Percentiles rank a stretch among this genome's conserved stretches.
These are phyloP conservation scores for Selaginella moellendorffii DNA, from an alignment of 75 land plant genomes.

Conservation along the genomic window DNA sequence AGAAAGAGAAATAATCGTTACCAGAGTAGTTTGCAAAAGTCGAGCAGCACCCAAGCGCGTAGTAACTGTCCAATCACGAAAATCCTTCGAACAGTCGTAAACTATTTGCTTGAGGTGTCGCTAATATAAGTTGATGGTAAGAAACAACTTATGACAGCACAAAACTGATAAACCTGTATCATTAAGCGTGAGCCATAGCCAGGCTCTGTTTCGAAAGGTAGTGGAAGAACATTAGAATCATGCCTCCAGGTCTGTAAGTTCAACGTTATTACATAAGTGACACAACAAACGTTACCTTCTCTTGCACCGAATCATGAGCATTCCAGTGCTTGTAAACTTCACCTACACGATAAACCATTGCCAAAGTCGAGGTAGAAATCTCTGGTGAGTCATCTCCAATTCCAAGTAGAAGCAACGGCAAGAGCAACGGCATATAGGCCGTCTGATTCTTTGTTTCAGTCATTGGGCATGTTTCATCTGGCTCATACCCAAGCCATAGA, in stretches of 20 bases:
- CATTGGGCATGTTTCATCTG: background rate
- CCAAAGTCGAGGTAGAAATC: conserved; percentile 10
- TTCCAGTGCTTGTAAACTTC: conserved; percentile 12
- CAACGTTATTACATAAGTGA: background rate
- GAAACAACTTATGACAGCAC: background rate
- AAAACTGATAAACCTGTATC: conserved; percentile 16
- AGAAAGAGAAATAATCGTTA: conserved; percentile 7
- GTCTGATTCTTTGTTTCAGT: conserved; percentile 11
- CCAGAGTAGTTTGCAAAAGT: conserved; percentile 20
- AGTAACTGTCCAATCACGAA: conserved; percentile 21
- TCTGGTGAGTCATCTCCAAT: conserved; percentile 24
- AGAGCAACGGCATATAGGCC: conserved; percentile 13
- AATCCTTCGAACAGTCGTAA: conserved; percentile 5
- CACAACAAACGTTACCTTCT: background rate
- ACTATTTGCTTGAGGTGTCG: conserved; percentile 15
- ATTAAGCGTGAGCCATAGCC: conserved; percentile 21
- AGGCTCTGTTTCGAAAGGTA: conserved; percentile 20
- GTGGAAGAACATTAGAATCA: conserved; percentile 9
- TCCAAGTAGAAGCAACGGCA: conserved; percentile 25
- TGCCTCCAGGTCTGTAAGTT: conserved; percentile 2
- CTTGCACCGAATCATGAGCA: background rate
- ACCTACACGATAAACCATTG: conserved; percentile 18
- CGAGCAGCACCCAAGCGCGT: conserved; percentile 23
- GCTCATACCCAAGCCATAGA: conserved; percentile 19
- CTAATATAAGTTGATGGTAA: conserved; percentile 11